Evolutionary conservation across 1,284 basidiomycete species (phyloP), one percentile per base, ranked within the genome.

Genomic region (Agroathelia rolfsii): DNA sequence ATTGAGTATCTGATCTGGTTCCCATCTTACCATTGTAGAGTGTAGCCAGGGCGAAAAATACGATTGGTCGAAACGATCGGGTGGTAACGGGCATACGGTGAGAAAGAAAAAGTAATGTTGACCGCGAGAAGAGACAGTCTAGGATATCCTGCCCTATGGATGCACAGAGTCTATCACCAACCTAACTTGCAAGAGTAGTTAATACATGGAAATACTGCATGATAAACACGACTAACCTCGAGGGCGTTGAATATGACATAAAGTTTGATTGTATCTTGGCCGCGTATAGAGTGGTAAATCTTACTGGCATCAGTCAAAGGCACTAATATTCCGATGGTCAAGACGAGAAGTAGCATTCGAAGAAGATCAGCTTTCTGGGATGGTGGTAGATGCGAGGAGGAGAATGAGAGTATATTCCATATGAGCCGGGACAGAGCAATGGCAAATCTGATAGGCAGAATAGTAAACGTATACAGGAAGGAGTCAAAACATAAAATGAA

Each of bases 191-290:
- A 18, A 34, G 26, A 35, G 32, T n/a, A 42, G 33, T 27, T 34
- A 24, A 25, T 21, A 14, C 30, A 24, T 29, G 32, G 2, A 30
- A 29, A 13, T 18, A 30, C 12, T 16, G 21, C 12, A 30, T 13
- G 11, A 9, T 7, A 27, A 20, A 15, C 28, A 9, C 3, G 12
- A 27, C 11, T 7, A 56, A 90, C 90, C 70, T 95, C 92, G 10
- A 96, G 68, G 6, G 90, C 94, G 55, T 97, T 98, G 64, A 97
- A 99, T 40, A 99, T 96, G 41, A 99, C 95, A 61, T 97, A 97
- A 35, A 99, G 64, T 62, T 98, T 99, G 64, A 99, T 93, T 3
- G 88, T 94, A 49, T 96, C 92, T 58, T 98, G 95, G 0, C 94
- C 95, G n/a, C 95, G 78, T 33, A 99, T 96, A 12, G 84, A 86